These are phyloP conservation scores for Talaromyces liani DNA, from an alignment of 495 filamentous ascomycete species.

Conservation along the genomic window DNA sequence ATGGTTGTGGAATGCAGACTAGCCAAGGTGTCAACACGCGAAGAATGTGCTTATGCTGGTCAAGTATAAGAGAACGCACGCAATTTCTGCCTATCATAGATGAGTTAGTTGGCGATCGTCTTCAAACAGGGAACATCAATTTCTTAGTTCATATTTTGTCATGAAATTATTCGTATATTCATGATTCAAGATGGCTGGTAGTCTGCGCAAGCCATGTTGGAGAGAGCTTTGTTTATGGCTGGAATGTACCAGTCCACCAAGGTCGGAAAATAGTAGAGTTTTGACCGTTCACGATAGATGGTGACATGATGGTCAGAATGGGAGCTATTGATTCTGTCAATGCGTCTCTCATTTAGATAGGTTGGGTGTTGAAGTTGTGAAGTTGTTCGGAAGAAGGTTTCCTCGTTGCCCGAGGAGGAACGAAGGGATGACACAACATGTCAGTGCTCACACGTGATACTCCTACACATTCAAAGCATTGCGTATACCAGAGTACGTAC, in stretches of 20 bases:
- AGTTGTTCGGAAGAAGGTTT: neutral
- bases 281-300: neutral
- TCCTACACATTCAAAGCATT: neutral
- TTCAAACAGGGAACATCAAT: neutral
- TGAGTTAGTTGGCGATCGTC: neutral
- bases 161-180: neutral
- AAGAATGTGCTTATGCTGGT: neutral
- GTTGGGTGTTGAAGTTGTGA: neutral
- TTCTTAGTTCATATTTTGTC: neutral
- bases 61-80: no score
- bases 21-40: conserved; percentile 1
- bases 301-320: neutral
- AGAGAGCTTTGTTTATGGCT: neutral
- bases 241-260: neutral
- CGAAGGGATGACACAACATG: neutral
- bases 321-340: neutral
- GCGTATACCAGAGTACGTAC: neutral
- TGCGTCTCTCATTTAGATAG: neutral
- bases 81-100: neutral
- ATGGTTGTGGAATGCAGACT: conserved; percentile 4
- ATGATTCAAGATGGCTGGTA: neutral
- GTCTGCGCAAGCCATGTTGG: neutral
- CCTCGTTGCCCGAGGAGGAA: neutral
- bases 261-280: neutral
- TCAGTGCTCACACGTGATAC: neutral